Conservation (phyloP, 2,329 filamentous ascomycete genomes). For the Coniochaeta prunicola region DNA sequence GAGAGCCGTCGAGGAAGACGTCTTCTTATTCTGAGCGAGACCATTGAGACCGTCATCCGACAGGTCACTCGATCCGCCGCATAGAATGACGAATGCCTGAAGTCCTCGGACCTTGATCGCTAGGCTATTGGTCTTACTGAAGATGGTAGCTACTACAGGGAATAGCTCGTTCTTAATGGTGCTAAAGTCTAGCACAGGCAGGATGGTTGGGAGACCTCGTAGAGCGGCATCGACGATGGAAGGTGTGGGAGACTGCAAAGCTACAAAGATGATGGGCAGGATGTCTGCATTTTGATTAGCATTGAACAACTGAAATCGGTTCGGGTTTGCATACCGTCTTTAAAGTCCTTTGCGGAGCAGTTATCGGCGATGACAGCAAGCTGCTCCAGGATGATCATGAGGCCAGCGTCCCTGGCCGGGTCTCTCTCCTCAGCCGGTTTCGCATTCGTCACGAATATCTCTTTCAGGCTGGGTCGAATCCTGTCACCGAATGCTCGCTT, state of each 20-base stretch:
- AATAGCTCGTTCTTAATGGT: conserved; percentile 97
- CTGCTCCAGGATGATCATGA: conserved; percentile 88
- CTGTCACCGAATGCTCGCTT: conserved; percentile 76
- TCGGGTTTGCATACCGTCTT: conserved; percentile 59
- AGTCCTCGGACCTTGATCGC: conserved; percentile 90
- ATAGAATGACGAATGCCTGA: conserved; percentile 84
- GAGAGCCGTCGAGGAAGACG: conserved; percentile 66
- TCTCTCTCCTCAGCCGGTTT: conserved; percentile 66
- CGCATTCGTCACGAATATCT: conserved; percentile 64
- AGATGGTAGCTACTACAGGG: conserved; percentile 82
- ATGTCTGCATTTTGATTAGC: conserved; percentile 52
- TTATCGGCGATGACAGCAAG: conserved; percentile 70
- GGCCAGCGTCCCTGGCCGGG: conserved; percentile 73
- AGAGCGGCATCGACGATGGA: conserved; percentile 82
- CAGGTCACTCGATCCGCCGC: conserved; percentile 60
- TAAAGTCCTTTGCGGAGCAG: conserved; percentile 86
- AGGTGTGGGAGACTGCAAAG: conserved; percentile 83
- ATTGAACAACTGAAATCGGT: background rate
- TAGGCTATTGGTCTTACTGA: conserved; percentile 86
- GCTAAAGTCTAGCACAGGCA: conserved; percentile 87
- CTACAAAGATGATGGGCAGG: conserved; percentile 74
- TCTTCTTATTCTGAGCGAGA: conserved; percentile 50
- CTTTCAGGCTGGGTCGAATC: conserved; percentile 76
- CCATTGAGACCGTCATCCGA: conserved; percentile 69
- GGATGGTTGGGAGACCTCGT: conserved; percentile 67